A percentile compares a stretch with the other conserved stretches of the same genome.
Conservation (phyloP, 2,329 filamentous ascomycete genomes). For the Fusarium redolens region DNA sequence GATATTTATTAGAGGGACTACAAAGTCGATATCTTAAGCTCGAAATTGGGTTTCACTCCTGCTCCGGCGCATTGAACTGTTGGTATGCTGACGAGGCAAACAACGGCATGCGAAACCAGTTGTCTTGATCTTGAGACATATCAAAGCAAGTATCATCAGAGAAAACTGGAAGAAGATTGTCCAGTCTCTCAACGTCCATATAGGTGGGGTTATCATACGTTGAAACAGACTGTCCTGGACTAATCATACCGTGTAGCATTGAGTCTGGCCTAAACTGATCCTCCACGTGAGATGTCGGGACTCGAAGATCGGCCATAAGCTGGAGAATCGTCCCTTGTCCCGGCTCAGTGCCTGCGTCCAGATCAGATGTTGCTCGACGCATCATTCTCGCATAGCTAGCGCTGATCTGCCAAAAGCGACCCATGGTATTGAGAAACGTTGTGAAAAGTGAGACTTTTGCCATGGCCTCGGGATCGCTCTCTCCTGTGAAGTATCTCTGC, state of each 20-base stretch:
- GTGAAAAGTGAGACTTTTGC: background rate
- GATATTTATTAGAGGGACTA: accelerated
- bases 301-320: background rate
- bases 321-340: background rate
- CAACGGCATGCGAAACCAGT: background rate
- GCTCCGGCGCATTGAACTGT: background rate
- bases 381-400: background rate
- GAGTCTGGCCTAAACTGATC: background rate
- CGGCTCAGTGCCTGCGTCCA: accelerated
- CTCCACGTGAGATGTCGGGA: background rate
- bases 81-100: background rate
- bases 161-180: background rate
- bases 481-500: accelerated
- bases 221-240: background rate
- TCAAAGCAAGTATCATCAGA: background rate
- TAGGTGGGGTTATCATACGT: accelerated
- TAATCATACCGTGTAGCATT: background rate
- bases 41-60: background rate
- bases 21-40: accelerated
- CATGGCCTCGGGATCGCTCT: accelerated
- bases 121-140: background rate
- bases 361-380: background rate
- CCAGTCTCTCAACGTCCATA: background rate
- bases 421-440: background rate
- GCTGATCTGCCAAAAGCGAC: background rate